phyloP scores from a whole-genome alignment of 345 rosid species.

The Gossypium herbaceum region DNA sequence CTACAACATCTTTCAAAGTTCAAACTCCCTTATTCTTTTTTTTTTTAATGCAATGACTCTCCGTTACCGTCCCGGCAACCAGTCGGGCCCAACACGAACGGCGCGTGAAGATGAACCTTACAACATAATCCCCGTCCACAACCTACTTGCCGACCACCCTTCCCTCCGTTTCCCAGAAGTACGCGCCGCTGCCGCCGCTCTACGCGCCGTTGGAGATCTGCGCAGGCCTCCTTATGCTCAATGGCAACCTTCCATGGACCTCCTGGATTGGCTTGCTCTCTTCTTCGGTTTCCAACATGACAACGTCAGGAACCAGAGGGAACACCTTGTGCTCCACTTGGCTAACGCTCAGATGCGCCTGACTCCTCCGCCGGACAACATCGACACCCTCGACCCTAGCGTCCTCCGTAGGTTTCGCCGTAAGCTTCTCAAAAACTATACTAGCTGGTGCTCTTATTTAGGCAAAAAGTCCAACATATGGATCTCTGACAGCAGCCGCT shows the following conservation, averaged over 20 bases:
- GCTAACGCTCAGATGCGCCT: constrained; percentile 99
- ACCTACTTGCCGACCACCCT: constrained; percentile 94
- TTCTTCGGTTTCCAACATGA: constrained; percentile 85
- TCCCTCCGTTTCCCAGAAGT: constrained; percentile 90
- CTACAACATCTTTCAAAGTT: not conserved
- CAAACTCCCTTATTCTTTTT: not conserved
- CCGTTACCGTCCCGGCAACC: constrained; percentile 39
- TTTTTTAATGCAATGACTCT: constrained; percentile 27
- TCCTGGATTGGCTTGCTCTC: constrained; percentile 83
- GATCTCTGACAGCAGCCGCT: constrained; percentile 73
- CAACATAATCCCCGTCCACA: constrained; percentile 88
- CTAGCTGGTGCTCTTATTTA: constrained; percentile 80
- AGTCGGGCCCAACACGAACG: constrained; percentile 30
- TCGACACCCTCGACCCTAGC: constrained; percentile 61
- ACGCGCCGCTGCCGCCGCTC: constrained; percentile 84
- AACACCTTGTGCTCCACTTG: constrained; percentile 85
- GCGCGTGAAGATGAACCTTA: constrained; percentile 41
- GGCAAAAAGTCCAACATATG: constrained; percentile 78
- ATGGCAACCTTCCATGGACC: constrained; percentile 80
- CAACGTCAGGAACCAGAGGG: constrained; percentile 88
- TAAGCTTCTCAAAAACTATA: constrained; percentile 68
- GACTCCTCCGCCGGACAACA: constrained; percentile 84
- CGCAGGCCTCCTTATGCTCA: constrained; percentile 67
- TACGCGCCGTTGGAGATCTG: constrained; percentile 79
- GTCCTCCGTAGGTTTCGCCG: constrained; percentile 72